A percentile compares a stretch with the other conserved stretches of the same genome.
Evolutionary conservation across 2,329 filamentous ascomycete species (phyloP).

Genomic region (Aspergillus ustus): DNA sequence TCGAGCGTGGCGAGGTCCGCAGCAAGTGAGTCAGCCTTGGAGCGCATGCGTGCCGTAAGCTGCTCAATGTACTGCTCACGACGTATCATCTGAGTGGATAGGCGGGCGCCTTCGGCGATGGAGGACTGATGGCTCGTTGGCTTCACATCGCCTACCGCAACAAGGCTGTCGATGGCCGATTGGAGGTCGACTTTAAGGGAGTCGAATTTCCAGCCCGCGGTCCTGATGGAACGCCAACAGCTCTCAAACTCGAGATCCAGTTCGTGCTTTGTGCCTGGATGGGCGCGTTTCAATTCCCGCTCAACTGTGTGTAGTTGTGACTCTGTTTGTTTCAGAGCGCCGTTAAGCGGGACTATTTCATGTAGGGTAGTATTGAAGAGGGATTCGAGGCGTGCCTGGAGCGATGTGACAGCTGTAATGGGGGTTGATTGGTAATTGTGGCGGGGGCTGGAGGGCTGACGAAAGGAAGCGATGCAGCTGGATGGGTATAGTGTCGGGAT

Average conservation of each 20-base stretch:
- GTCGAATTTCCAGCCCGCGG: slow-evolving; percentile 40
- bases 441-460: slow-evolving; percentile 13
- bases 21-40: slow-evolving; percentile 37
- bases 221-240: slow-evolving; percentile 36
- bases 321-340: slow-evolving; percentile 37
- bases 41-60: slow-evolving; percentile 37
- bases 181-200: slow-evolving; percentile 41
- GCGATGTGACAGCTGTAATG: slow-evolving; percentile 23
- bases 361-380: slow-evolving; percentile 37
- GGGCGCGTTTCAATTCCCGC: slow-evolving; percentile 30
- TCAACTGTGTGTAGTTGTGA: slow-evolving; percentile 35
- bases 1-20: slow-evolving; percentile 37
- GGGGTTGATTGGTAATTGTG: slow-evolving; percentile 16
- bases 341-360: slow-evolving; percentile 31
- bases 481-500: slow-evolving; percentile 34
- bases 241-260: slow-evolving; percentile 45
- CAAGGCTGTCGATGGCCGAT: slow-evolving; percentile 40
- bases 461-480: slow-evolving; percentile 31
- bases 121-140: slow-evolving; percentile 5
- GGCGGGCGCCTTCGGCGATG: slow-evolving; percentile 32
- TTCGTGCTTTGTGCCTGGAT: slow-evolving; percentile 38
- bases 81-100: slow-evolving; percentile 36
- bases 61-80: slow-evolving; percentile 40
- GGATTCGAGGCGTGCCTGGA: slow-evolving; percentile 30
- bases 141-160: slow-evolving; percentile 27